Conservation (phyloP, 306 rosid genomes). For the Cicer pinnatifidum region DNA sequence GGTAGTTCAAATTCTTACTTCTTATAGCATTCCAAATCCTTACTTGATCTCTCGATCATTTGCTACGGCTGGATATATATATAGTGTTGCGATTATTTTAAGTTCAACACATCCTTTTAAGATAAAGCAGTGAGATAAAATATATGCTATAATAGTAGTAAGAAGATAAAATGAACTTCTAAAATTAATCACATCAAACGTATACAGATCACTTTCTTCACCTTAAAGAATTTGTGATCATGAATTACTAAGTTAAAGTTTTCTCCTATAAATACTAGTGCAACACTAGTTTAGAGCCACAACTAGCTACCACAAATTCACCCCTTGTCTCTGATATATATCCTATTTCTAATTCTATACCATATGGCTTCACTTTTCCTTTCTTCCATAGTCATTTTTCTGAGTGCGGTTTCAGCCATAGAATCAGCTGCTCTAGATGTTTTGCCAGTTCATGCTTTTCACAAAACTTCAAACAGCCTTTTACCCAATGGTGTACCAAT, state of each 20-base stretch:
- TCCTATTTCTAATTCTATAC: too few species aligned
- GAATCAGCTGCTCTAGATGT: neutral
- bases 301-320: neutral
- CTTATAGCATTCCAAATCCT: too few species aligned
- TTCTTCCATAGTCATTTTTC: neutral
- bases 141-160: neutral
- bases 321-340: neutral
- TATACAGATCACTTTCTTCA: neutral
- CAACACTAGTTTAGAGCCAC: neutral
- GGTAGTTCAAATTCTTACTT: too few species aligned
- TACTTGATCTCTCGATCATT: too few species aligned
- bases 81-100: neutral
- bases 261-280: neutral
- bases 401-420: neutral
- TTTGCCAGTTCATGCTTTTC: neutral
- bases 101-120: neutral
- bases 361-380: neutral
- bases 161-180: neutral
- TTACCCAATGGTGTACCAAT: too few species aligned
- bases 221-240: neutral
- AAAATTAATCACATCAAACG: neutral
- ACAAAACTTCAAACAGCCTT: neutral
- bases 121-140: neutral
- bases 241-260: neutral
- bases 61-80: neutral